Evolutionary conservation across 140 eudicot genomes (phyloP).

Genomic region (Cichorium intybus): DNA sequence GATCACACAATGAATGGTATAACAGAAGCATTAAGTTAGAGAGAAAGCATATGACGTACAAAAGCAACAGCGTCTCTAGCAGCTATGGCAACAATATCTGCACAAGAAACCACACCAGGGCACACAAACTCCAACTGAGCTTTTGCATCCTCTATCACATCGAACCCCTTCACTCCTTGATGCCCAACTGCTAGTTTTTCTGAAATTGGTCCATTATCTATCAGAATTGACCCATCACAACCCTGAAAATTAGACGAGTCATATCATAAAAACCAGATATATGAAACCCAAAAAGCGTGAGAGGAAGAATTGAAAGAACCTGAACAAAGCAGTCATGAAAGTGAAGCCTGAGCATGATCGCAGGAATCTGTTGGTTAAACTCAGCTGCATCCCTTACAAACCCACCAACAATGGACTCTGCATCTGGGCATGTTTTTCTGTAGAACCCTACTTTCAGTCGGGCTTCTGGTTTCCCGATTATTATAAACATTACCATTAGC

Average conservation of each 20-base stretch:
- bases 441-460: slow-evolving; percentile 69
- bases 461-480: slow-evolving; percentile 27
- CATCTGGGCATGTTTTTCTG: slow-evolving; percentile 59
- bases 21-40: too few relatives aligned
- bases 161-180: slow-evolving; percentile 79
- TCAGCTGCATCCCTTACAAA: slow-evolving; percentile 45
- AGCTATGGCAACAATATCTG: slow-evolving; percentile 82
- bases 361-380: slow-evolving; percentile 34
- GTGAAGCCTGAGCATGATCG: slow-evolving; percentile 77
- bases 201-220: slow-evolving; percentile 42
- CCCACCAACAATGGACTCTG: slow-evolving; percentile 55
- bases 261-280: not conserved
- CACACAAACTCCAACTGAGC: slow-evolving; percentile 54
- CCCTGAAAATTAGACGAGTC: slow-evolving; percentile 44
- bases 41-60: slow-evolving; percentile 32
- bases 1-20: not conserved
- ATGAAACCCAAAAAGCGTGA: not conserved
- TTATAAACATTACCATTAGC: not conserved
- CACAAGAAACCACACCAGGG: slow-evolving; percentile 82
- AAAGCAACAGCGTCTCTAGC: slow-evolving; percentile 79
- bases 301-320: slow-evolving; percentile 23
- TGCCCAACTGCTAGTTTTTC: slow-evolving; percentile 65
- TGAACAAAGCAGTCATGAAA: slow-evolving; percentile 89
- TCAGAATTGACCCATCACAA: slow-evolving; percentile 83
- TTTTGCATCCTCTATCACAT: slow-evolving; percentile 63